Conservation (phyloP, 306 rosid genomes). For the Sindora glabra region DNA sequence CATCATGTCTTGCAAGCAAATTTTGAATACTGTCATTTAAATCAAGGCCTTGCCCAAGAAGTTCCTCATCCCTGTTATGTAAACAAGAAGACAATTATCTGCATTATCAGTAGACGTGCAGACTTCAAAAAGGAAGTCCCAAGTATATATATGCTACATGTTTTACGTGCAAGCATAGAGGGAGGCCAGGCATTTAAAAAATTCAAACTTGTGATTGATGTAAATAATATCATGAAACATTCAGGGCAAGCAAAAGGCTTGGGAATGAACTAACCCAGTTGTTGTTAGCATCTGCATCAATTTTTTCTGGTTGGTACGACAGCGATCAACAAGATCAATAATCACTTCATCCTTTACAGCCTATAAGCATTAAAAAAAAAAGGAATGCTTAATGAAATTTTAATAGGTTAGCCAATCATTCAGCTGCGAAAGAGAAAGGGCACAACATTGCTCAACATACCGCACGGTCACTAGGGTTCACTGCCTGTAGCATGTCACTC, state of each 20-base stretch:
- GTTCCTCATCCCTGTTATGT: constrained; percentile 76
- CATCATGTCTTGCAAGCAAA: constrained; percentile 85
- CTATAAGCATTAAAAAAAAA: constrained; percentile 32
- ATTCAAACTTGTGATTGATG: neutral
- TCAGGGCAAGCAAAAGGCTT: neutral
- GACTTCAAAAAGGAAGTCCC: neutral
- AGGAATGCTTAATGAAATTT: too few relatives aligned
- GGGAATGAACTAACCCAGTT: constrained; percentile 62
- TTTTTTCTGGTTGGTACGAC: constrained; percentile 87
- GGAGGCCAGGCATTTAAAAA: neutral
- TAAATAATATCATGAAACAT: neutral
- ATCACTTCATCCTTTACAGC: constrained; percentile 85
- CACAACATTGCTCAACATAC: constrained; percentile 35
- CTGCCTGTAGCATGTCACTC: constrained; percentile 88
- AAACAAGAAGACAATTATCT: constrained; percentile 13
- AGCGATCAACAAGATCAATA: constrained; percentile 72
- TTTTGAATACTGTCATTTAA: constrained; percentile 71
- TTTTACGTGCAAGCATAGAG: neutral
- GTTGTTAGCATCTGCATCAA: constrained; percentile 96
- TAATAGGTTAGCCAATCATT: constrained; percentile 6
- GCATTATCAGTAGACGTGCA: neutral
- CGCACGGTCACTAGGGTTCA: constrained; percentile 59
- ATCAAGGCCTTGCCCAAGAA: constrained; percentile 90
- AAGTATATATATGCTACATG: neutral
- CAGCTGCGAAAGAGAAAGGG: neutral